Conservation (phyloP, 169 alveolate species). For the Plasmodium gonderi region DNA sequence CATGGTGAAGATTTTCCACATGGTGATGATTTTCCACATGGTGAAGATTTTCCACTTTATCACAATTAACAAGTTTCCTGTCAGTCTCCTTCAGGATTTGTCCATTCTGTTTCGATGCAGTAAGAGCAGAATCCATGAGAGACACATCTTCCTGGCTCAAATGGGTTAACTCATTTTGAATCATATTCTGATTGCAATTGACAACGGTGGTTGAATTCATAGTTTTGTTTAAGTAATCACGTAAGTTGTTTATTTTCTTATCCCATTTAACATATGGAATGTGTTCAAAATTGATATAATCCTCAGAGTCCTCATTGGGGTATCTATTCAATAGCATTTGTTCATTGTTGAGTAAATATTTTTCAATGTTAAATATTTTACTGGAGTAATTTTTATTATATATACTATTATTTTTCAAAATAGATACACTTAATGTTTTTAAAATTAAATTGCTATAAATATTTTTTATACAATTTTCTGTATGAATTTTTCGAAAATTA, state of each 20-base stretch:
- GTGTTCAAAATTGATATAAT: slow-evolving; percentile 23
- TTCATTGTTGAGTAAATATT: slow-evolving; percentile 46
- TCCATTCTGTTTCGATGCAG: background rate
- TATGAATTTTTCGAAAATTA: slow-evolving; percentile 43
- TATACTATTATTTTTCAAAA: slow-evolving; percentile 8
- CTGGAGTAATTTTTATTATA: background rate
- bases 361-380: background rate
- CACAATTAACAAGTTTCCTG: no score
- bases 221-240: background rate
- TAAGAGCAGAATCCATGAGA: background rate
- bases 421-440: slow-evolving; percentile 39
- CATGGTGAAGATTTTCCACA: no score
- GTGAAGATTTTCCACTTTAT: no score
- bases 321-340: slow-evolving; percentile 26
- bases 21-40: no score
- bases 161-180: background rate
- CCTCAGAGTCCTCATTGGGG: background rate
- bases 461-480: slow-evolving; percentile 44
- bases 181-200: background rate
- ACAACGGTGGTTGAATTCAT: slow-evolving; percentile 11
- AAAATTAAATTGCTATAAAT: slow-evolving; percentile 18
- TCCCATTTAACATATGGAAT: slow-evolving; percentile 9
- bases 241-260: slow-evolving; percentile 1
- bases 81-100: no score
- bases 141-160: background rate